Conservation (phyloP, 257 asterid species). For the Nicotiana paniculata region DNA sequence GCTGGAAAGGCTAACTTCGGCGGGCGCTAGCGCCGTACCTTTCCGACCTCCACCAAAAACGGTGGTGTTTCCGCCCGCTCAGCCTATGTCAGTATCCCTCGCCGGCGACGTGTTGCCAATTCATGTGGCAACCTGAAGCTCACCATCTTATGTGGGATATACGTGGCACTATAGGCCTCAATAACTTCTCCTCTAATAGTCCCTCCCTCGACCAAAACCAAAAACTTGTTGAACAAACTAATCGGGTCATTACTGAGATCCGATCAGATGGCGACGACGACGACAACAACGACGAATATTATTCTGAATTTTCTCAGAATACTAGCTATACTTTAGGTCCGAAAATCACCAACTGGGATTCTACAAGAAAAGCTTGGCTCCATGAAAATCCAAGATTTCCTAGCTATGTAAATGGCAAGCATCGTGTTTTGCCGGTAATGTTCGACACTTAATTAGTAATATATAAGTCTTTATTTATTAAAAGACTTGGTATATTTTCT, state of each 20-base stretch:
- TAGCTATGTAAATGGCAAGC: slow-evolving; percentile 17
- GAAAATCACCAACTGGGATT: slow-evolving; percentile 34
- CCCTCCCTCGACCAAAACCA: slow-evolving; percentile 4
- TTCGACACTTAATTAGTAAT: background rate
- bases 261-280: slow-evolving; percentile 22
- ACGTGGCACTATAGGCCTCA: slow-evolving; percentile 40
- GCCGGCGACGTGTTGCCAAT: slow-evolving; percentile 11
- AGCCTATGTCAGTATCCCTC: background rate
- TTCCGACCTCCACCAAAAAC: slow-evolving; percentile 7
- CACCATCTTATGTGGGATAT: slow-evolving; percentile 34
- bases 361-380: slow-evolving; percentile 25
- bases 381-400: slow-evolving; percentile 19
- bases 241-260: slow-evolving; percentile 33
- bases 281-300: background rate
- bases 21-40: slow-evolving; percentile 17
- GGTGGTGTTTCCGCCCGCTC: background rate
- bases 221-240: slow-evolving; percentile 12
- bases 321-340: slow-evolving; percentile 31
- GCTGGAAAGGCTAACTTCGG: slow-evolving; percentile 23
- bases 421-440: slow-evolving; percentile 25
- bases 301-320: background rate
- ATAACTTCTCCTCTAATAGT: slow-evolving; percentile 13
- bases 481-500: too few relatives aligned
- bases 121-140: slow-evolving; percentile 25
- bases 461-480: too few relatives aligned